Conservation (phyloP, 148 eudicot species). For the Selenicereus undatus region DNA sequence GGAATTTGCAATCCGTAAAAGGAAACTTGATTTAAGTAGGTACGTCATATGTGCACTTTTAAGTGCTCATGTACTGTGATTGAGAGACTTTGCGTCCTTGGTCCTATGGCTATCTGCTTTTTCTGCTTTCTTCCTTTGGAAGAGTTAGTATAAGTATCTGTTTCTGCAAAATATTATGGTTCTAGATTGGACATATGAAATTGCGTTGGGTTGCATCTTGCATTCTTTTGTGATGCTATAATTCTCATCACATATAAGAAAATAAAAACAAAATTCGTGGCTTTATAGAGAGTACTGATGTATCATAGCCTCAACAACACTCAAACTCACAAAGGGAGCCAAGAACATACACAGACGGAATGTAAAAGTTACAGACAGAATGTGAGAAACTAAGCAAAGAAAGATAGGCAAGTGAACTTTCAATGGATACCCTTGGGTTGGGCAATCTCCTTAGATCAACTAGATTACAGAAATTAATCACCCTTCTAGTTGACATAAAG, state of each 20-base stretch:
- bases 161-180: neutral
- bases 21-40: constrained; percentile 91
- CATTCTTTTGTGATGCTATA: neutral
- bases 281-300: neutral
- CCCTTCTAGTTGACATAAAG: no score
- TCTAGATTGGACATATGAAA: neutral
- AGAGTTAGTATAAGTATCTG: neutral
- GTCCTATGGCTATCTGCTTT: neutral
- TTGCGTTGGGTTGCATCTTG: neutral
- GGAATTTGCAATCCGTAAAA: constrained; percentile 61
- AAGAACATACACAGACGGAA: no score
- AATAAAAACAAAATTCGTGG: neutral
- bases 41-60: constrained; percentile 35
- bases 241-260: neutral
- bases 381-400: no score
- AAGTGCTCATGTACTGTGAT: neutral
- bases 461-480: no score
- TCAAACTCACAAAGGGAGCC: no score
- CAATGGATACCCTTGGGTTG: no score
- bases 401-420: no score
- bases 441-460: no score
- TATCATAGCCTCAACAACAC: no score
- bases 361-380: no score
- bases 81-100: neutral
- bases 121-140: neutral